phyloP scores from a whole-genome alignment of 2,329 filamentous ascomycete species.

The Sarocladiaceae sp. region DNA sequence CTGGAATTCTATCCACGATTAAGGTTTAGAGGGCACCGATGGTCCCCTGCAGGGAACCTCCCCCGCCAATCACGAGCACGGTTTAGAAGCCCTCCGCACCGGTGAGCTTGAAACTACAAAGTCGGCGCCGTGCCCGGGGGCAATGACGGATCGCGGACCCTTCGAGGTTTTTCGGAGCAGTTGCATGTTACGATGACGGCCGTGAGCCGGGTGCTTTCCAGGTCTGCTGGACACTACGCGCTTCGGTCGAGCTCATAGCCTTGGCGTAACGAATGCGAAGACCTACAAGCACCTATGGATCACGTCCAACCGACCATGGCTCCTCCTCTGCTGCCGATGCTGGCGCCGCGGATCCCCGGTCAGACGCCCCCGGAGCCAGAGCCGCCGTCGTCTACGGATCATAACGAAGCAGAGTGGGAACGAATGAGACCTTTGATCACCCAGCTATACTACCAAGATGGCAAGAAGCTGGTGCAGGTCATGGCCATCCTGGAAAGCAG shows the following conservation, averaged over 20 bases:
- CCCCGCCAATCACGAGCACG: constrained; percentile 8
- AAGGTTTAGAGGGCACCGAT: constrained; percentile 8
- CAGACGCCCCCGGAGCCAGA: constrained; percentile 18
- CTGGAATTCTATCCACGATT: constrained; percentile 6
- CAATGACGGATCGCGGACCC: neutral
- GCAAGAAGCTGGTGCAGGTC: constrained; percentile 30
- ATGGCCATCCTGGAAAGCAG: constrained; percentile 29
- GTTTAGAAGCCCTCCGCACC: neutral
- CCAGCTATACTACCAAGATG: constrained; percentile 29
- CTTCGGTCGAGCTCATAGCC: neutral
- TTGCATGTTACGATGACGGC: neutral
- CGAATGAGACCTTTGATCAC: constrained; percentile 26
- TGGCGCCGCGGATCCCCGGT: constrained; percentile 30
- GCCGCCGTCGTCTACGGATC: constrained; percentile 26
- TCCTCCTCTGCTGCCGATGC: constrained; percentile 20
- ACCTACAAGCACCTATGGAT: neutral
- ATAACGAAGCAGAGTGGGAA: constrained; percentile 31
- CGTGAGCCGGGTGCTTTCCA: neutral
- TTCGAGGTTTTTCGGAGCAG: neutral
- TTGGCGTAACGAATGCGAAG: neutral
- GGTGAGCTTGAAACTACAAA: neutral
- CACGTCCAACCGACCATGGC: constrained; percentile 15
- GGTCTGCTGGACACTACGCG: neutral
- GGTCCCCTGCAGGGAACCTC: constrained; percentile 11
- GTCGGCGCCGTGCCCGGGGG: neutral